These are phyloP conservation scores for Trametes coccinea DNA, from an alignment of 768 basidiomycete genomes.

Conservation along the genomic window DNA sequence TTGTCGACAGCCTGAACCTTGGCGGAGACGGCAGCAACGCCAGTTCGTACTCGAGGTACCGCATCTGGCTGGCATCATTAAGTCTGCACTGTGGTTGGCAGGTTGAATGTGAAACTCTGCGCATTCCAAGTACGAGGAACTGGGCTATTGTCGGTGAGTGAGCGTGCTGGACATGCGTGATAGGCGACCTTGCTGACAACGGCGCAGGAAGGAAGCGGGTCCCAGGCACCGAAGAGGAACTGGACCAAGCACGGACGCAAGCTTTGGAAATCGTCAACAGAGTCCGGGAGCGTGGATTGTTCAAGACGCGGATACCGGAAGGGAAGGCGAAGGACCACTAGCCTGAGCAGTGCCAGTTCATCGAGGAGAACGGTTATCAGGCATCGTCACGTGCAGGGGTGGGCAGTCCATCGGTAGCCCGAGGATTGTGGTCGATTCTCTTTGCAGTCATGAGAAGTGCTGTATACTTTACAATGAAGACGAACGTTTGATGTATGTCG, in stretches of 20 bases:
- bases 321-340: conserved; percentile 54
- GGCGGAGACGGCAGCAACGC: conserved; percentile 59
- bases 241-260: conserved; percentile 41
- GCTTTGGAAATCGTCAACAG: conserved; percentile 53
- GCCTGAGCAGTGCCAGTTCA: not conserved
- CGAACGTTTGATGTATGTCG: too few species aligned
- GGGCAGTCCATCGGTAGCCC: too few species aligned
- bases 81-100: conserved; percentile 80
- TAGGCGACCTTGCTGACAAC: too few species aligned
- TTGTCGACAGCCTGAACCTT: conserved; percentile 50
- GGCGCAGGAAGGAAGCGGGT: conserved; percentile 32
- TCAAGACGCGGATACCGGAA: conserved; percentile 72
- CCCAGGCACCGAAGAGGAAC: conserved; percentile 31
- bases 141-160: conserved; percentile 85
- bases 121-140: conserved; percentile 92
- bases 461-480: too few species aligned
- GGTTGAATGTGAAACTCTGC: conserved; percentile 79
- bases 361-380: too few species aligned
- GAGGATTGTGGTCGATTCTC: too few species aligned
- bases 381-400: too few species aligned
- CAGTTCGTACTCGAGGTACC: conserved; percentile 79
- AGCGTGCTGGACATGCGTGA: too few species aligned
- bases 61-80: conserved; percentile 81
- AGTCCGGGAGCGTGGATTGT: conserved; percentile 63
- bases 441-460: too few species aligned